Evolutionary conservation across 2,329 filamentous ascomycete species (phyloP).

Genomic region (Trichoderma sp.): DNA sequence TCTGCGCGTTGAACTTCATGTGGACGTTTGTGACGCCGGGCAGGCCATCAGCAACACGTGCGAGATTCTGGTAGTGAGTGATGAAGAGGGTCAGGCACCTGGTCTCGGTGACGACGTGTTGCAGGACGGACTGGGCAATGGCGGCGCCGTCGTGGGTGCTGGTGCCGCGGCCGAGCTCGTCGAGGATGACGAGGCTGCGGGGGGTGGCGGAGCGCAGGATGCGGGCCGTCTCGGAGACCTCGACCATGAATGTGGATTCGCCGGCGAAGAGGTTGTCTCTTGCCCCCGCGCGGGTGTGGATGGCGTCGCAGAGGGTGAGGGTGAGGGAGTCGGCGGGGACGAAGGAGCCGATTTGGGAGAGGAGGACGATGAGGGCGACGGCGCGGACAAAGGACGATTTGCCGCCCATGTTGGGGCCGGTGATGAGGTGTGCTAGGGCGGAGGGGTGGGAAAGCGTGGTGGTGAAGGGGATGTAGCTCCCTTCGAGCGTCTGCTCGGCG

Average conservation of each 20-base stretch:
- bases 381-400: slow-evolving; percentile 97
- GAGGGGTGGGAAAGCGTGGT: slow-evolving; percentile 66
- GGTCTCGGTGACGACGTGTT: slow-evolving; percentile 74
- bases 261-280: slow-evolving; percentile 94
- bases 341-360: slow-evolving; percentile 92
- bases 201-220: slow-evolving; percentile 88
- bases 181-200: slow-evolving; percentile 82
- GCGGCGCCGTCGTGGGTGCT: slow-evolving; percentile 94
- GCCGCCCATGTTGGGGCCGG: slow-evolving; percentile 97
- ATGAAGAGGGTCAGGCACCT: slow-evolving; percentile 88
- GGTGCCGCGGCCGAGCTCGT: slow-evolving; percentile 91
- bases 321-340: slow-evolving; percentile 75
- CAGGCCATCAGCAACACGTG: slow-evolving; percentile 67
- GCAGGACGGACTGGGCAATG: slow-evolving; percentile 87
- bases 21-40: slow-evolving; percentile 80
- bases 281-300: slow-evolving; percentile 94
- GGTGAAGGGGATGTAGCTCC: slow-evolving; percentile 88
- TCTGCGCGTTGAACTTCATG: slow-evolving; percentile 72
- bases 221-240: slow-evolving; percentile 85
- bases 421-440: slow-evolving; percentile 79
- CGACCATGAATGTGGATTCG: slow-evolving; percentile 97
- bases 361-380: slow-evolving; percentile 85
- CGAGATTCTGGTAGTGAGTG: slow-evolving; percentile 91
- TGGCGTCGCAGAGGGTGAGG: slow-evolving; percentile 83
- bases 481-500: slow-evolving; percentile 84